Conservation (phyloP, 179 eudicot species). For the Amaranthus tricolor region DNA sequence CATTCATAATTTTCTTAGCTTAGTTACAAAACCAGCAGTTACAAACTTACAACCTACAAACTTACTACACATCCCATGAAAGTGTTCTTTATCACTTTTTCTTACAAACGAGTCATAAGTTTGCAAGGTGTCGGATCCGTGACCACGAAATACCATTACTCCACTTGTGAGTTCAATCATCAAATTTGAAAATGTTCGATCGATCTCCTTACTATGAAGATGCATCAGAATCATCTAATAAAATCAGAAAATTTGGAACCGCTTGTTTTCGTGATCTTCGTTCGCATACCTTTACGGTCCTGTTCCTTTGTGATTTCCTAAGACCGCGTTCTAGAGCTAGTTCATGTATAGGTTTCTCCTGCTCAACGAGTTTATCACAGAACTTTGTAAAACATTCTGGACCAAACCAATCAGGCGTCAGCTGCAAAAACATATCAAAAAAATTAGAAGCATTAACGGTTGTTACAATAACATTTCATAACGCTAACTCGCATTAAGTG, state of each 20-base stretch:
- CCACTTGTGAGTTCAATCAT: too few species aligned
- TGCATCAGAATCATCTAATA: slow-evolving; percentile 12
- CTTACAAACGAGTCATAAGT: too few species aligned
- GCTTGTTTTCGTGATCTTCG: not conserved
- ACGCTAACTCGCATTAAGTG: too few species aligned
- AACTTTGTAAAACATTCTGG: slow-evolving; percentile 39
- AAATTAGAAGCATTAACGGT: not conserved
- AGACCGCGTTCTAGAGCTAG: not conserved
- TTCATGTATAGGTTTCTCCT: slow-evolving; percentile 15
- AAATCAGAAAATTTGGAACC: not conserved
- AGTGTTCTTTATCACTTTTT: too few species aligned
- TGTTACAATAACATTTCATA: too few species aligned
- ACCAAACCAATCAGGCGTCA: slow-evolving; percentile 51
- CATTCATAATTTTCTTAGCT: too few species aligned
- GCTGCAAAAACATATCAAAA: slow-evolving; percentile 32
- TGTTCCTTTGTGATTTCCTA: slow-evolving; percentile 32
- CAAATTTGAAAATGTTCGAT: too few species aligned
- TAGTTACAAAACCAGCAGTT: too few species aligned
- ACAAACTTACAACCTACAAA: too few species aligned
- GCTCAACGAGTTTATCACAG: slow-evolving; percentile 36
- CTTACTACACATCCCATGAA: too few species aligned
- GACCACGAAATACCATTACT: too few species aligned
- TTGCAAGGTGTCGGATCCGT: too few species aligned
- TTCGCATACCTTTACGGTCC: slow-evolving; percentile 2
- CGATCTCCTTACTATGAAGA: not conserved